Percentiles rank a stretch among this genome's conserved stretches.
phyloP scores from a whole-genome alignment of 2,329 filamentous ascomycete genomes.

The Alternaria metachromatica region DNA sequence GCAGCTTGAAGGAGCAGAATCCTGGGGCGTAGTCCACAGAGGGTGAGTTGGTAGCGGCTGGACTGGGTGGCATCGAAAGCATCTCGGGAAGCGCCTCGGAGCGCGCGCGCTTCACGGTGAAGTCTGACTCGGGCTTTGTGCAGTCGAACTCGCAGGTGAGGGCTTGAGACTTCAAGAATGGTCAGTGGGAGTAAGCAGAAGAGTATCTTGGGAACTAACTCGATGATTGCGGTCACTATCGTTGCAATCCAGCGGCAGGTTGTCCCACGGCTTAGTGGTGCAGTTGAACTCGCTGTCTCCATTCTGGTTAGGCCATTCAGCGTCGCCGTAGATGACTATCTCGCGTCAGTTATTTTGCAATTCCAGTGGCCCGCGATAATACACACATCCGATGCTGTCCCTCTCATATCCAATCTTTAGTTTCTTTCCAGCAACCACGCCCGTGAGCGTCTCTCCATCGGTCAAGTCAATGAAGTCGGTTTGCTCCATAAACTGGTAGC shows the following conservation, averaged over 20 bases:
- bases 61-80: background rate
- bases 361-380: background rate
- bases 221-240: background rate
- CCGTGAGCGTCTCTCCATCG: background rate
- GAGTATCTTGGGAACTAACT: background rate
- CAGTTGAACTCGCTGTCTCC: background rate
- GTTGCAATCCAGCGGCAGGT: background rate
- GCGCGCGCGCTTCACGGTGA: background rate
- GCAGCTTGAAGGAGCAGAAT: conserved; percentile 2
- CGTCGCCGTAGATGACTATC: background rate
- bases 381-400: background rate
- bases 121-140: background rate
- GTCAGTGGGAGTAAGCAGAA: background rate
- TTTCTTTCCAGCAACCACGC: background rate
- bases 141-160: background rate
- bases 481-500: background rate
- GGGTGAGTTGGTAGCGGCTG: background rate
- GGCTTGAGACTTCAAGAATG: background rate
- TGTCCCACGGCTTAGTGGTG: background rate
- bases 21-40: background rate
- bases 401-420: background rate
- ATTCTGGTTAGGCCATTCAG: background rate
- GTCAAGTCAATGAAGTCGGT: background rate
- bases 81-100: background rate
- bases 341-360: background rate